Base-by-base conservation (phyloP, 768 basidiomycete genomes). In the Leccinum boreale region DNA sequence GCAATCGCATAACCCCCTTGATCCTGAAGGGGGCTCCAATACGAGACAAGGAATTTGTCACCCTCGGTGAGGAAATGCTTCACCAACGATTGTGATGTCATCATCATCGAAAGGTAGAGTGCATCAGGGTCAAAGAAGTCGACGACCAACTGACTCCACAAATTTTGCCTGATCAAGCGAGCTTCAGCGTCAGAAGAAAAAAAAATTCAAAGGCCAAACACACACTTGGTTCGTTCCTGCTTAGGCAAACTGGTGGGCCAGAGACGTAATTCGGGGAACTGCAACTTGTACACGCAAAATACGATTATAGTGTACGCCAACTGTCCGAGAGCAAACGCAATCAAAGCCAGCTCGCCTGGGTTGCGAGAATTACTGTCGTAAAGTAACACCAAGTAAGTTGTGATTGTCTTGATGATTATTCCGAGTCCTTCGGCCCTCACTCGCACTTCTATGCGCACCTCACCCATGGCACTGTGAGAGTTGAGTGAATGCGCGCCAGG, bases 11-110 rank as follows among this genome's bases (percentile, higher is more conserved):
- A 98, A 2, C 94, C 95, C 4, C 93, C 96, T 73, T 98, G 94
- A 69, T 95, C 89, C 48, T 85, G 78, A 51, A 96, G 74, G 29
- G 89, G 86, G 58, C 93, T 94, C 66, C 92, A 85, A 69, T 82
- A 84, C 0, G 92, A 91, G 17, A 99, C 79, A 11, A 96, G 81
- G 46, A 98, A 76, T 66, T 97, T 93, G 71, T 99, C 97, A 4
- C 92, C 94, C 67, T 98, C 97, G 0, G 96, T 98, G 26, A 99
- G 77, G 61, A 98, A 82, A 71, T 98, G 97, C 71, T 99, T 99
- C 61, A 98, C 79, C 3, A 97, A 61, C 1, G 90, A 93, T 70
- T 98, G 97, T 1, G 79, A 79, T 21, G 93, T 94, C 85, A 98
- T 90, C 0, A 89, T 91, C 52, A 84, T 72, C 0, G 93, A 89